phyloP scores from a whole-genome alignment of 345 rosid species.

The Physaria fendleri region DNA sequence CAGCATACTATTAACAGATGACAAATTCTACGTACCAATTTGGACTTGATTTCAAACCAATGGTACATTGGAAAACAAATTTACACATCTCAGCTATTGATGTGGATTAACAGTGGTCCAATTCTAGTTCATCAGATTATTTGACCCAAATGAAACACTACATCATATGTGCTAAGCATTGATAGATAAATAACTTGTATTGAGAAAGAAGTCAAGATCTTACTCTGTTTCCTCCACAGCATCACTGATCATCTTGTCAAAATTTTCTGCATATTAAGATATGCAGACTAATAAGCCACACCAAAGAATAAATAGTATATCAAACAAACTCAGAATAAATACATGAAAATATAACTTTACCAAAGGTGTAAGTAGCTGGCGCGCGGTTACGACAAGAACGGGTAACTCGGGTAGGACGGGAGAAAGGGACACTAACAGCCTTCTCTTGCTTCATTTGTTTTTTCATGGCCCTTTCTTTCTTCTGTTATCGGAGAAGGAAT shows the following conservation, averaged over 20 bases:
- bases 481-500: slow-evolving; percentile 34
- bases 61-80: neutral
- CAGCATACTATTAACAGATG: neutral
- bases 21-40: neutral
- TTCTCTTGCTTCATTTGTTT: slow-evolving; percentile 49
- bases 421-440: slow-evolving; percentile 35
- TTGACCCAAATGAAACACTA: neutral
- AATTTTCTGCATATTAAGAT: slow-evolving; percentile 50
- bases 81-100: neutral
- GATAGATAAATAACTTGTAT: neutral
- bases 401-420: slow-evolving; percentile 27
- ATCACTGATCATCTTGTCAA: slow-evolving; percentile 61
- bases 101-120: slow-evolving; percentile 3
- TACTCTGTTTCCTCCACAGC: slow-evolving; percentile 61
- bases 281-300: slow-evolving; percentile 9
- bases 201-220: slow-evolving; percentile 29
- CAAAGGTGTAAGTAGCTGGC: slow-evolving; percentile 62
- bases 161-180: neutral
- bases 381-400: slow-evolving; percentile 64
- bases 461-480: slow-evolving; percentile 58
- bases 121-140: neutral
- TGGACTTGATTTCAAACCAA: neutral
- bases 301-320: neutral
- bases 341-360: slow-evolving; percentile 34
- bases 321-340: slow-evolving; percentile 2